phyloP scores from a whole-genome alignment of 768 basidiomycete species.

The Xerocomus spinulosus region DNA sequence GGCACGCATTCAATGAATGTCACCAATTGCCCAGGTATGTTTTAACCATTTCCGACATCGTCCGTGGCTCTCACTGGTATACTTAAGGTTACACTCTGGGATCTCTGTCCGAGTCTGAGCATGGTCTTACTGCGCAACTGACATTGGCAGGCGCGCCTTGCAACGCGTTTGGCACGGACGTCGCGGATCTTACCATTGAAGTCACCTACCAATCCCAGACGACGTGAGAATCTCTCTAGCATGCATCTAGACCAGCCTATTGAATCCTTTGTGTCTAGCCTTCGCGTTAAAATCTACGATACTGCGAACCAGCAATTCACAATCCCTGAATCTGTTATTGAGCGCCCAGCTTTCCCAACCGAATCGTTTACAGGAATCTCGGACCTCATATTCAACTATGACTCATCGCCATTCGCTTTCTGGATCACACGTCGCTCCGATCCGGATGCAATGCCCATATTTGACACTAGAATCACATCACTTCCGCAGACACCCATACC shows the following conservation, averaged over 20 bases:
- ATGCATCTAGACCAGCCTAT: background rate
- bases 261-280: slow-evolving; percentile 31
- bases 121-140: slow-evolving; percentile 53
- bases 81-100: slow-evolving; percentile 51
- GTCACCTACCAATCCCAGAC: slow-evolving; percentile 60
- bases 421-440: slow-evolving; percentile 71
- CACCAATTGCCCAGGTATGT: slow-evolving; percentile 30
- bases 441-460: slow-evolving; percentile 51
- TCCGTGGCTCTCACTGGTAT: background rate
- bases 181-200: slow-evolving; percentile 54
- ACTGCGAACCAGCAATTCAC: slow-evolving; percentile 58
- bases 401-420: slow-evolving; percentile 64
- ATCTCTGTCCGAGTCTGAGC: slow-evolving; percentile 38
- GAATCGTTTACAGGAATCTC: slow-evolving; percentile 38
- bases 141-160: slow-evolving; percentile 53
- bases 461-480: slow-evolving; percentile 64
- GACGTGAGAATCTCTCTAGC: slow-evolving; percentile 31
- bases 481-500: slow-evolving; percentile 57
- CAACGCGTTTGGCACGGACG: slow-evolving; percentile 61
- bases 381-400: slow-evolving; percentile 68
- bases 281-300: slow-evolving; percentile 68
- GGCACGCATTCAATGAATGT: slow-evolving; percentile 25
- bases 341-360: slow-evolving; percentile 37
- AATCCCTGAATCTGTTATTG: slow-evolving; percentile 52
- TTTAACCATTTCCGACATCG: background rate